phyloP scores from a whole-genome alignment of 2,329 filamentous ascomycete genomes.

The Trichoderma hamatum region DNA sequence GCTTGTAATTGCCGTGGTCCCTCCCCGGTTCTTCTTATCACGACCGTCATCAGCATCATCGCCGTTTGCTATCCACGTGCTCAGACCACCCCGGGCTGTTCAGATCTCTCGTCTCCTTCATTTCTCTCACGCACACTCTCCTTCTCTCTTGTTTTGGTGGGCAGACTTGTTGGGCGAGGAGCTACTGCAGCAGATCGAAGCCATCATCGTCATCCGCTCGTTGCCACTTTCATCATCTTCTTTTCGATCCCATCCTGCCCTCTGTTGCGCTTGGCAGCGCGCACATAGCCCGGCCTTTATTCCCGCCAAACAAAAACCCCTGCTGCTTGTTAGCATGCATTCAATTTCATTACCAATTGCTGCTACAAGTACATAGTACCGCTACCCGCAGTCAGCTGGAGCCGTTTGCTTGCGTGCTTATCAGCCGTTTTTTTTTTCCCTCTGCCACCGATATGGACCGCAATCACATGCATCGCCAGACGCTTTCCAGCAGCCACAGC shows the following conservation, averaged over 20 bases:
- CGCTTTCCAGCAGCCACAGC: conserved; percentile 20
- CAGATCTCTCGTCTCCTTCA: not conserved
- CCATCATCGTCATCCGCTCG: not conserved
- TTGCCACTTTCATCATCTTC: not conserved
- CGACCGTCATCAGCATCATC: conserved; percentile 3
- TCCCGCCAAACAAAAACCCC: conserved; percentile 1
- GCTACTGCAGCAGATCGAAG: not conserved
- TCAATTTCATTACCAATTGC: not conserved
- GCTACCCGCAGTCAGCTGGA: not conserved
- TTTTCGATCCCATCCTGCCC: not conserved
- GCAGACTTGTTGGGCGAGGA: not conserved
- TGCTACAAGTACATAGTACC: not conserved
- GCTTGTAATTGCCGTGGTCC: not conserved
- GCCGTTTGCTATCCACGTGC: conserved; percentile 15
- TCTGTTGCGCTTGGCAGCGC: not conserved
- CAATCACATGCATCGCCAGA: conserved; percentile 34
- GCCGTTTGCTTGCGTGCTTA: conserved; percentile 13
- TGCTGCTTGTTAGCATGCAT: not conserved
- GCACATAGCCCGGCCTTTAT: not conserved
- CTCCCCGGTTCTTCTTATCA: conserved; percentile 7
- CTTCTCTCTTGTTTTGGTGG: not conserved
- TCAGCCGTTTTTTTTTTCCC: conserved; percentile 9
- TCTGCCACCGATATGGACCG: conserved; percentile 23
- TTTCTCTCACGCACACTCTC: not conserved
- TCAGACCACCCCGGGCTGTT: conserved; percentile 15